Evolutionary conservation across 1,284 basidiomycete genomes (phyloP), one percentile per base, ranked within the genome.

Genomic region (Boletus sp.): DNA sequence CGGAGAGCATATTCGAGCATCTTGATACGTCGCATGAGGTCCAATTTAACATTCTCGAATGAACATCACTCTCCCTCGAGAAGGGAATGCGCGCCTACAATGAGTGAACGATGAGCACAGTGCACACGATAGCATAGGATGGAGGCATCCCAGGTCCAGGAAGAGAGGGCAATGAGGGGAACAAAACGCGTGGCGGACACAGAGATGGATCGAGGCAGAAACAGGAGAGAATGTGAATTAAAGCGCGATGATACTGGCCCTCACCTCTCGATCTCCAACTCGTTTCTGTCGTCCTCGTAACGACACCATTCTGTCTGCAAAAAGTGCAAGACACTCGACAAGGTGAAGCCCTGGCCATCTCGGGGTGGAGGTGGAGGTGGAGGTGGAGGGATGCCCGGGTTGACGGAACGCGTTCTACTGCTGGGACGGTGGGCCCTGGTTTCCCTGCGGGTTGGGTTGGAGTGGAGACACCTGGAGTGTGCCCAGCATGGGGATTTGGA

Each of bases 191-290:
- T 7, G 36, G 35, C 33, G 15, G 24, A 37, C 39, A 47, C 27
- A 18, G 35, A n/a, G 36, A 31, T 35, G 44, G 37, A 47, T 41
- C 44, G 31, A 51, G 55, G 36, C 7, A 20, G 47, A 50, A 6
- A 51, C 36, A 46, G 50, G 16, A 22, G 36, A 4, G 37, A 27
- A 41, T 12, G 52, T 41, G n/a, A 49, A 43, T 58, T 60, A 64
- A 65, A 66, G 62, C 57, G 53, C 66, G 65, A 70, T 57, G 59
- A 47, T n/a, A 85, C 90, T 68, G 66, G 94, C 96, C 81, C 96
- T 84, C 94, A 99, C 65, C 96, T 82, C 78, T 99, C 96, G 69
- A 99, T 99, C 81, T 98, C 96, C 96, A 96, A 99, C 76, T 98
- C 96, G 74, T 99, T 99, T 68, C 96, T 85, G 77, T 99, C 96